Evolutionary conservation across 2,329 filamentous ascomycete species (phyloP).

Genomic region (Ophiostoma ulmi): DNA sequence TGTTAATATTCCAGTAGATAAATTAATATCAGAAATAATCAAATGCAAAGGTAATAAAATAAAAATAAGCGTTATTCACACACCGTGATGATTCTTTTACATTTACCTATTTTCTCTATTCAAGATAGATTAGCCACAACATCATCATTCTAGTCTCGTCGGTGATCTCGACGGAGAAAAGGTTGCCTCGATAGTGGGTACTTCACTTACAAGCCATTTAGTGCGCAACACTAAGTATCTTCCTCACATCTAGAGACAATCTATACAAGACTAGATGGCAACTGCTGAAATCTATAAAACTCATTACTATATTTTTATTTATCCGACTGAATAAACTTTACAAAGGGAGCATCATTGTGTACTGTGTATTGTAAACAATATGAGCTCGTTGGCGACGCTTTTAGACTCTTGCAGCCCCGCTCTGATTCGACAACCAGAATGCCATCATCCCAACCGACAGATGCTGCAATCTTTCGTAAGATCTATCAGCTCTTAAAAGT

Average conservation of each 20-base stretch:
- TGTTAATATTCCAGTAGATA: too few relatives aligned
- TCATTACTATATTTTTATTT: too few relatives aligned
- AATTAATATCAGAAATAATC: too few relatives aligned
- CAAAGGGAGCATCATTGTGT: neutral
- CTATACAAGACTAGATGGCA: neutral
- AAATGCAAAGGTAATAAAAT: too few relatives aligned
- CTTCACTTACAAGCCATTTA: conserved; percentile 4
- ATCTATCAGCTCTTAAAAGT: neutral
- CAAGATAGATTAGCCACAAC: neutral
- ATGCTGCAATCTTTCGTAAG: neutral
- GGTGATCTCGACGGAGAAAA: neutral
- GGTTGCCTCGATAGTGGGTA: neutral
- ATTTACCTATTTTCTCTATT: too few relatives aligned
- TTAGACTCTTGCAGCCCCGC: neutral
- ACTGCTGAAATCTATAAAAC: too few relatives aligned
- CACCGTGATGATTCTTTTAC: too few relatives aligned
- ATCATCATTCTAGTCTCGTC: neutral
- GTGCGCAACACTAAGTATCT: neutral
- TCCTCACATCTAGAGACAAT: neutral
- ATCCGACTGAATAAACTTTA: too few relatives aligned
- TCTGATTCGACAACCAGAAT: neutral
- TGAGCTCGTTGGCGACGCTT: neutral
- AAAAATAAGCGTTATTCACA: too few relatives aligned
- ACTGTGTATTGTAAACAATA: neutral
- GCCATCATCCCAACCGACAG: neutral